Conservation (phyloP, 2,329 filamentous ascomycete genomes). For the Aspergillus pseudotamarii region DNA sequence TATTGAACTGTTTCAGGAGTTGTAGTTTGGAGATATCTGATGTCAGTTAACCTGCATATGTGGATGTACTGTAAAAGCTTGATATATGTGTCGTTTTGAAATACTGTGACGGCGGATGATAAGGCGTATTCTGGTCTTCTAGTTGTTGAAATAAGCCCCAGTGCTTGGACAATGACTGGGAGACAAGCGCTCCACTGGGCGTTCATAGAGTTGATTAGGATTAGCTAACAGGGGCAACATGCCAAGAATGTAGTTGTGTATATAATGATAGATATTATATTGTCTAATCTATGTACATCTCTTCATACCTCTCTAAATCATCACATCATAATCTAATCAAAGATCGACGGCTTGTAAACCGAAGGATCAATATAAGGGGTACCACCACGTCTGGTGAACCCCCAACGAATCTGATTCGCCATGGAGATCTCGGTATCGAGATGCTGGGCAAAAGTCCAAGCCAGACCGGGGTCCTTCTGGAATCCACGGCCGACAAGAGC, state of each 20-base stretch:
- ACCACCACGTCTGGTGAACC: conserved; percentile 41
- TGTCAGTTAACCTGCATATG: too few relatives aligned
- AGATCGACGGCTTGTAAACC: conserved; percentile 24
- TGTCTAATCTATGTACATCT: not conserved
- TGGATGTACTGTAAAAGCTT: too few relatives aligned
- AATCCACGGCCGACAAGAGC: conserved; percentile 75
- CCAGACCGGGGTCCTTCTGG: conserved; percentile 78
- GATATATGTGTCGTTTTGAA: too few relatives aligned
- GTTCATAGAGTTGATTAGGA: too few relatives aligned
- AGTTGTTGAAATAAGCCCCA: too few relatives aligned
- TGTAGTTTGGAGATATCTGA: too few relatives aligned
- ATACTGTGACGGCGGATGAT: too few relatives aligned
- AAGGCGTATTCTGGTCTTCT: too few relatives aligned
- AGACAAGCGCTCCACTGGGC: too few relatives aligned
- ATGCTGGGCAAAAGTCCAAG: conserved; percentile 72
- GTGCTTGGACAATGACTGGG: too few relatives aligned
- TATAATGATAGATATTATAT: not conserved
- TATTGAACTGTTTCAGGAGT: too few relatives aligned
- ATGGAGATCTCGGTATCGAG: conserved; percentile 71
- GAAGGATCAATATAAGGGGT: conserved; percentile 24
- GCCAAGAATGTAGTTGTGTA: not conserved
- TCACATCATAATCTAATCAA: conserved; percentile 17
- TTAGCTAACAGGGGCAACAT: too few relatives aligned
- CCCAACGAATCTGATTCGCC: conserved; percentile 72
- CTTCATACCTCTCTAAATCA: not conserved